A percentile compares a stretch with the other conserved stretches of the same genome.
These are phyloP conservation scores for Candida neerlandica DNA, from an alignment of 1,139 yeast species.

Conservation along the genomic window DNA sequence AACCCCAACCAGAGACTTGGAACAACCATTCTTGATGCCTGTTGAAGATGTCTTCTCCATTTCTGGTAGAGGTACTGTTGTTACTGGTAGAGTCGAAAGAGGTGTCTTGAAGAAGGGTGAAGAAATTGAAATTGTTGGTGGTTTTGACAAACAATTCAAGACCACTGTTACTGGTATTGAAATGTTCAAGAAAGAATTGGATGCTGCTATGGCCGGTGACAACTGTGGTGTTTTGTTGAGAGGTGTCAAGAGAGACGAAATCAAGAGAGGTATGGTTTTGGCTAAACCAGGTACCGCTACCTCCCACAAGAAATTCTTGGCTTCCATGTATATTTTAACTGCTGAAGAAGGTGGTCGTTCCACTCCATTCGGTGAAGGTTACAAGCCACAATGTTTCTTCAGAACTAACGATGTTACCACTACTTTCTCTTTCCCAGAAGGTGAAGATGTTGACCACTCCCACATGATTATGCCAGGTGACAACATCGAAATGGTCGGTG, in stretches of 20 bases:
- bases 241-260: conserved; percentile 98
- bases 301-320: conserved; percentile 92
- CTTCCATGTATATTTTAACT: conserved; percentile 88
- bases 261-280: conserved; percentile 96
- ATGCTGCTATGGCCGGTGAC: conserved; percentile 98
- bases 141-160: conserved; percentile 83
- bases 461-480: conserved; percentile 98
- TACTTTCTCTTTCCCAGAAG: conserved; percentile 87
- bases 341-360: conserved; percentile 99
- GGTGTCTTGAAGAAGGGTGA: conserved; percentile 97
- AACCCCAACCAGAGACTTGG: conserved; percentile 94
- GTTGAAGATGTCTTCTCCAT: conserved; percentile 97
- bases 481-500: conserved; percentile 94
- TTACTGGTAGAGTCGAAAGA: conserved; percentile 98
- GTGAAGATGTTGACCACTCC: conserved; percentile 79
- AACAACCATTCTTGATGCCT: conserved; percentile 96
- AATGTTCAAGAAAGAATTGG: conserved; percentile 98
- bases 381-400: conserved; percentile 96
- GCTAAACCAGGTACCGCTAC: conserved; percentile 91
- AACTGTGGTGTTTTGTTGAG: conserved; percentile 97
- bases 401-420: conserved; percentile 97
- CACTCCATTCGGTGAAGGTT: conserved; percentile 94
- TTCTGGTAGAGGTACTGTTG: conserved; percentile 99
- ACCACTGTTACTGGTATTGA: conserved; percentile 97
- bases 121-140: conserved; percentile 96